Evolutionary conservation across 139 green algal genomes (phyloP).

Genomic region (Desmodesmus armatus): DNA sequence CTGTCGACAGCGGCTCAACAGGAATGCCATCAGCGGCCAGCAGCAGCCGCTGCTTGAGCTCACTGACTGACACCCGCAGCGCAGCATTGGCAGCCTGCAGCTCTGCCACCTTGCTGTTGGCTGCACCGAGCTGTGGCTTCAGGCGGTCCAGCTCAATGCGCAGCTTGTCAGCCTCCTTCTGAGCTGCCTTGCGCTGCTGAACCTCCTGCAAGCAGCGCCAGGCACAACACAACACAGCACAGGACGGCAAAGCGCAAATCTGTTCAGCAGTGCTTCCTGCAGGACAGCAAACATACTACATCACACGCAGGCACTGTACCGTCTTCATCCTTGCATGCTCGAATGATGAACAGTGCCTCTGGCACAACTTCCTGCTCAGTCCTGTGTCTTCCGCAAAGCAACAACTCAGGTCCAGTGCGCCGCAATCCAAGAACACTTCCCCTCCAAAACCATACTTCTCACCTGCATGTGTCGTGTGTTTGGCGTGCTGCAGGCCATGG

Average conservation of each 20-base stretch:
- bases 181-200: constrained; percentile 56
- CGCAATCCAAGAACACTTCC: too few relatives aligned
- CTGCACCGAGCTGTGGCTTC: constrained; percentile 49
- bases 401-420: too few relatives aligned
- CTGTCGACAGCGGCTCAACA: neutral
- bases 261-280: too few relatives aligned
- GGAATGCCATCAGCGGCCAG: neutral
- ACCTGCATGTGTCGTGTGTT: constrained; percentile 85
- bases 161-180: constrained; percentile 49
- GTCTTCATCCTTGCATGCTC: too few relatives aligned
- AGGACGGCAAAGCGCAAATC: neutral
- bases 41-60: constrained; percentile 35
- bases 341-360: too few relatives aligned
- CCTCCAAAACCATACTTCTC: too few relatives aligned
- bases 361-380: too few relatives aligned
- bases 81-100: constrained; percentile 62
- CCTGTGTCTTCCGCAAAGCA: too few relatives aligned
- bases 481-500: constrained; percentile 68
- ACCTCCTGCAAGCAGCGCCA: constrained; percentile 48
- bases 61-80: constrained; percentile 46
- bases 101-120: constrained; percentile 53
- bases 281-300: too few relatives aligned
- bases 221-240: neutral
- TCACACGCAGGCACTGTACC: neutral
- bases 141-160: constrained; percentile 60